Conservation (phyloP, 2,329 filamentous ascomycete species). For the Mycosphaerella sp. region DNA sequence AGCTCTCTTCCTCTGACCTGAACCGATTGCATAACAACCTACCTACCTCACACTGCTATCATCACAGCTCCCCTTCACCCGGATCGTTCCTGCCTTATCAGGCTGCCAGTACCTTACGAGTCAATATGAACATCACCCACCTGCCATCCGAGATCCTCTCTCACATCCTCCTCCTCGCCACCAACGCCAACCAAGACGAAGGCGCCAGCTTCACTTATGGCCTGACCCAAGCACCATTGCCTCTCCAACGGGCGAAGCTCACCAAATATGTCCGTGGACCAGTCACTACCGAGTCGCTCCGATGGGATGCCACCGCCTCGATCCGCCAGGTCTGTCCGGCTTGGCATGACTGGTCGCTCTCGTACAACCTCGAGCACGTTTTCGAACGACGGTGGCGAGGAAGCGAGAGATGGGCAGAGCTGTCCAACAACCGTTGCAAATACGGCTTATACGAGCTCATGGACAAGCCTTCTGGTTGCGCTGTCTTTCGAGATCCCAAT, state of each 20-base stretch:
- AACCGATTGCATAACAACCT: conserved; percentile 5
- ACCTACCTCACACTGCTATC: conserved; percentile 8
- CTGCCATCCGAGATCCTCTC: conserved; percentile 49
- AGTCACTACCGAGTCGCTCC: conserved; percentile 45
- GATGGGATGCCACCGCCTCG: conserved; percentile 46
- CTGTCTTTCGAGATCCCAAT: conserved; percentile 49
- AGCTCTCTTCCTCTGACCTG: conserved; percentile 15
- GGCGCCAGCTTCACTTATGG: conserved; percentile 49
- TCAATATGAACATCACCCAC: conserved; percentile 36
- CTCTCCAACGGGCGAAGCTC: conserved; percentile 39
- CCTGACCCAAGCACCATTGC: conserved; percentile 44
- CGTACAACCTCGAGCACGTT: conserved; percentile 46
- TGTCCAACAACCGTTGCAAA: conserved; percentile 37
- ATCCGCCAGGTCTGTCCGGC: conserved; percentile 45
- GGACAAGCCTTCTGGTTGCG: conserved; percentile 40
- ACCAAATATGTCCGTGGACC: conserved; percentile 48
- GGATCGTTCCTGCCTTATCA: conserved; percentile 5
- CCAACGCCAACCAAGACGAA: conserved; percentile 43
- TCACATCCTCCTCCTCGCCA: conserved; percentile 46
- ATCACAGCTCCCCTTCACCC: conserved; percentile 4
- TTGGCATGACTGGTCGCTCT: conserved; percentile 50
- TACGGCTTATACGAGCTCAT: conserved; percentile 47
- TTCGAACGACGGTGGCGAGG: conserved; percentile 50
- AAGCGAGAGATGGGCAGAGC: conserved; percentile 46
- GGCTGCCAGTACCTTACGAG: not conserved